phyloP scores from a whole-genome alignment of 2,329 filamentous ascomycete species.

The Leptographium flavum region DNA sequence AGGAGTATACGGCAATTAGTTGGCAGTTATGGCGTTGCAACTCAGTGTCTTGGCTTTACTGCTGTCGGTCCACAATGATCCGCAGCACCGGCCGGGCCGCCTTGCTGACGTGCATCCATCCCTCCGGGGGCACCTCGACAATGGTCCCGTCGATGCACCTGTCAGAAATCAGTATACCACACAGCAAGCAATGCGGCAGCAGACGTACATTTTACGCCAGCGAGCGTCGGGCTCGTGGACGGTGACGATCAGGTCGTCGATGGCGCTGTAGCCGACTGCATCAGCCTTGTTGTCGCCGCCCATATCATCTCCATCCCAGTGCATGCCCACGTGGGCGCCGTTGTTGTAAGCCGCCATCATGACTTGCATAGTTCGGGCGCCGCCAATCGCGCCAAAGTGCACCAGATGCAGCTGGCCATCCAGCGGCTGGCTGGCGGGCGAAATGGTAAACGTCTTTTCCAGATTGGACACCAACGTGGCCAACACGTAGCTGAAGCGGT shows the following conservation, averaged over 20 bases:
- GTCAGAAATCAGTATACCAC: background rate
- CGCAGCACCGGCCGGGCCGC: slow-evolving; percentile 26
- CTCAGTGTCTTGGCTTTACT: background rate
- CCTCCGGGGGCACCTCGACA: slow-evolving; percentile 54
- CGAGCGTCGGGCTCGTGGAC: slow-evolving; percentile 52
- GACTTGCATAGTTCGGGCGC: slow-evolving; percentile 57
- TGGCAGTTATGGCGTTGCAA: background rate
- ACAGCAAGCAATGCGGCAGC: background rate
- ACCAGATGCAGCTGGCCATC: slow-evolving; percentile 60
- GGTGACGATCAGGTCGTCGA: slow-evolving; percentile 52
- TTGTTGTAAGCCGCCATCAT: slow-evolving; percentile 52
- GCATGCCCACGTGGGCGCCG: slow-evolving; percentile 39
- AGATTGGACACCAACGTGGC: slow-evolving; percentile 65
- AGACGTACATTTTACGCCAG: slow-evolving; percentile 58
- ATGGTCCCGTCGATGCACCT: slow-evolving; percentile 86
- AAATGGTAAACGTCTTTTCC: slow-evolving; percentile 71
- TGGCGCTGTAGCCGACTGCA: slow-evolving; percentile 53
- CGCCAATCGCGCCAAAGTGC: slow-evolving; percentile 54
- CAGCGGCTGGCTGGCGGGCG: slow-evolving; percentile 54
- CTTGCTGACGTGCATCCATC: slow-evolving; percentile 53
- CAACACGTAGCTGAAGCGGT: slow-evolving; percentile 60
- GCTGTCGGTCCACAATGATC: slow-evolving; percentile 23
- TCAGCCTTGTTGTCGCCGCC: slow-evolving; percentile 34
- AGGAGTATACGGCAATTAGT: background rate
- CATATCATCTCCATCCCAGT: slow-evolving; percentile 27